Percentiles rank a stretch among this genome's conserved stretches.
These are phyloP conservation scores for Nephromyces sp. DNA, from an alignment of 169 alveolate genomes.

Conservation along the genomic window DNA sequence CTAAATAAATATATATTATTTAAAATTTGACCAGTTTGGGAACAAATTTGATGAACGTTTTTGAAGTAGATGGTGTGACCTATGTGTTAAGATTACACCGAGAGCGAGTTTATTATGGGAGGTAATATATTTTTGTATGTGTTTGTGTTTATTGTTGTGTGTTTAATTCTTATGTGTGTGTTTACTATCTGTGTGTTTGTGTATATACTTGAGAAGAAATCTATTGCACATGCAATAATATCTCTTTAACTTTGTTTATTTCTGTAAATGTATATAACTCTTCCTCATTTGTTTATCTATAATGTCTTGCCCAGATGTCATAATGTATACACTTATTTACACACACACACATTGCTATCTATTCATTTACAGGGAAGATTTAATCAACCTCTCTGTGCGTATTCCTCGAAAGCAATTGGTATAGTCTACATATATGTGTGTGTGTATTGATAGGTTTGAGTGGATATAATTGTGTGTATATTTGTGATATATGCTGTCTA, in stretches of 20 bases:
- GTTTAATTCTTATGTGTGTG: not conserved
- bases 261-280: not conserved
- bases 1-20: not conserved
- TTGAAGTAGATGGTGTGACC: conserved; percentile 66
- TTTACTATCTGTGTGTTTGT: not conserved
- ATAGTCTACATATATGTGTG: not conserved
- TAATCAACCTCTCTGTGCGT: conserved; percentile 60
- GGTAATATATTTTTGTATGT: conserved; percentile 4
- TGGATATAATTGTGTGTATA: not conserved
- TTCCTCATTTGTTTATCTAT: not conserved
- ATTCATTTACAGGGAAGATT: conserved; percentile 33
- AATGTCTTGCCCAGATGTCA: not conserved
- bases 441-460: not conserved
- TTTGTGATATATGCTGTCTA: not conserved
- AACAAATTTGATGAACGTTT: conserved; percentile 61
- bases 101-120: conserved; percentile 69
- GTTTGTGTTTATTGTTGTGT: not conserved
- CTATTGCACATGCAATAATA: not conserved
- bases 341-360: not conserved
- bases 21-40: conserved; percentile 50
- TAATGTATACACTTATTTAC: no score
- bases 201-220: not conserved
- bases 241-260: not conserved
- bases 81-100: conserved; percentile 71
- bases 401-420: conserved; percentile 66